Conservation (phyloP, 805 yeast species). For the Teunomyces gatunensis region DNA sequence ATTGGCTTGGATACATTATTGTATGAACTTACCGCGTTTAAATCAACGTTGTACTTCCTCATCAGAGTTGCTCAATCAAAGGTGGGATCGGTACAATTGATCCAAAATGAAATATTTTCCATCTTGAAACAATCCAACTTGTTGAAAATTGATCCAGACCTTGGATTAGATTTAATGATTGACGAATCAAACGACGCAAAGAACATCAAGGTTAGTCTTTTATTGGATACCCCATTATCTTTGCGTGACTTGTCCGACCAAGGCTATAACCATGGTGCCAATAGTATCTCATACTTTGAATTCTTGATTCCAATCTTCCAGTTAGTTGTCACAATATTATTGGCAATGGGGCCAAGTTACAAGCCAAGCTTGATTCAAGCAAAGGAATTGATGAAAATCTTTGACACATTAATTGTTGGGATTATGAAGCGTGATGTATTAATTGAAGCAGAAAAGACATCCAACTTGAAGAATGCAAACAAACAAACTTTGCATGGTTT, state of each 20-base stretch:
- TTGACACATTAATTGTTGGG: conserved; percentile 57
- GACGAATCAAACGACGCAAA: conserved; percentile 23
- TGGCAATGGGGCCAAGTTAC: conserved; percentile 79
- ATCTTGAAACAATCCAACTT: conserved; percentile 56
- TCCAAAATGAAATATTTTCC: conserved; percentile 72
- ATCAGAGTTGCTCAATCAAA: conserved; percentile 74
- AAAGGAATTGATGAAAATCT: conserved; percentile 47
- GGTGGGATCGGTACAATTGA: conserved; percentile 70
- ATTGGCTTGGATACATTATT: conserved; percentile 53
- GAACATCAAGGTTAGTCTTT: conserved; percentile 43
- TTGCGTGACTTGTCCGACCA: conserved; percentile 17
- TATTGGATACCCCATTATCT: conserved; percentile 51
- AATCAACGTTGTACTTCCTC: conserved; percentile 65
- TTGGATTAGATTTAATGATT: conserved; percentile 59
- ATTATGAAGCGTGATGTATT: conserved; percentile 57
- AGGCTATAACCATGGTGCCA: conserved; percentile 8
- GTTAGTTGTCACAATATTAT: conserved; percentile 59
- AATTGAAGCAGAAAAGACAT: conserved; percentile 20
- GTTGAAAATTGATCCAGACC: conserved; percentile 70
- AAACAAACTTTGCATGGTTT: conserved; percentile 37
- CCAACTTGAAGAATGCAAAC: conserved; percentile 20
- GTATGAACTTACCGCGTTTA: conserved; percentile 76
- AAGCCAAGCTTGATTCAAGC: conserved; percentile 55
- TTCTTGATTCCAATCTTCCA: conserved; percentile 73
- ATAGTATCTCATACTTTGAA: conserved; percentile 57